Base-by-base conservation (phyloP, 2,329 filamentous ascomycete genomes). In the Sclerotinia trifoliorum region DNA sequence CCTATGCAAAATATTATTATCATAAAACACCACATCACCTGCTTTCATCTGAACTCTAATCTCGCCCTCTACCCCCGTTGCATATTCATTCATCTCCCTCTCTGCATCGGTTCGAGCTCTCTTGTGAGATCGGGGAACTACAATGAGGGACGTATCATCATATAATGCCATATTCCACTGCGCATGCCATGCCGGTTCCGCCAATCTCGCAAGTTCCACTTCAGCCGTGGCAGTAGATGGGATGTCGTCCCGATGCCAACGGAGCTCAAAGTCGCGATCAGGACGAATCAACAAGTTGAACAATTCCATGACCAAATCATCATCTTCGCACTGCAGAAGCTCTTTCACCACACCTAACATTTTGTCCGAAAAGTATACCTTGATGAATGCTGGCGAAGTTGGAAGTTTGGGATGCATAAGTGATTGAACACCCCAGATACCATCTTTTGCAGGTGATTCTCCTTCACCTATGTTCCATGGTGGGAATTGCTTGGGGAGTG, bases 381-480 rank as follows among this genome's bases (percentile, higher is more conserved):
- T 78, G 6, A 88, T 85, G 79, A 94, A 96, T 3, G 83, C 77
- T 3, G 82, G 78, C 6, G 86, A 83, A 66, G 85, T 84, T 0
- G 87, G 85, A 73, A 94, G 86, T 1, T 83, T 81, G 0, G 92
- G 92, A 78, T 94, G 89, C 75, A 96, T 83, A 6, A 96, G 84
- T 78, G 94, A 91, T 82, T 96, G 93, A 3, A 96, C 90, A 71
- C 92, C 93, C 93, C 93, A 96, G 78, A 96, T 96, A 26, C 92
- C 92, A 64, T 83, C 80, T 62, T 83, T 76, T 11, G 68, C 61
- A 57, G 52, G 32, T n/a, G 19, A 74, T 11, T 63, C 46, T 6
- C 58, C 75, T 7, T 72, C 70, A 11, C 61, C 60, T n/a, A 75
- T 81, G n/a, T 82, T 82, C 93, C 93, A 96, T 0, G 93, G 93